phyloP scores from a whole-genome alignment of 768 basidiomycete genomes.

The Cantharellus cinnabarinus region DNA sequence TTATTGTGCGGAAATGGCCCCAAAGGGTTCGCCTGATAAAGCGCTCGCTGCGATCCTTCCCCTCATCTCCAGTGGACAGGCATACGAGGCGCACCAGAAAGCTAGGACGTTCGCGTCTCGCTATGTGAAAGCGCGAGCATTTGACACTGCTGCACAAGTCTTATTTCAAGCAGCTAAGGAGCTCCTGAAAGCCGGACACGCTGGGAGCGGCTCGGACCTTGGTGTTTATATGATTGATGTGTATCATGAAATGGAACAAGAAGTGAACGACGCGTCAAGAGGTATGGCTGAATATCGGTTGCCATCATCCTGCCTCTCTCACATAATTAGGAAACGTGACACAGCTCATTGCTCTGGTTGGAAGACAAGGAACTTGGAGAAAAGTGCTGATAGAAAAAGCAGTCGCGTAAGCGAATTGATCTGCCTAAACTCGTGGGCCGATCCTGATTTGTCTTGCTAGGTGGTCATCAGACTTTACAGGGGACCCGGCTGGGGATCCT shows the following conservation, averaged over 20 bases:
- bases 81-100: conserved; percentile 91
- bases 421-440: not conserved
- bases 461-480: conserved; percentile 65
- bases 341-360: conserved; percentile 76
- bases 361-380: conserved; percentile 64
- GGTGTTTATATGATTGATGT: conserved; percentile 61
- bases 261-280: conserved; percentile 55
- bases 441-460: conserved; percentile 20
- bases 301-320: not conserved
- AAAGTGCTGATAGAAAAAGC: conserved; percentile 75
- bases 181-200: conserved; percentile 70
- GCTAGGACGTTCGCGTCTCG: conserved; percentile 86
- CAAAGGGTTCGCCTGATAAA: conserved; percentile 12
- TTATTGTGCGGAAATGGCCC: not conserved
- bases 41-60: conserved; percentile 62
- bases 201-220: conserved; percentile 81
- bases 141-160: conserved; percentile 76
- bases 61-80: conserved; percentile 45
- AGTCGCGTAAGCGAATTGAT: conserved; percentile 39
- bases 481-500: conserved; percentile 75
- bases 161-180: conserved; percentile 80
- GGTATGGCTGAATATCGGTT: conserved; percentile 28
- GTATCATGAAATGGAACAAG: conserved; percentile 54
- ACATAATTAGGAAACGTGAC: conserved; percentile 49
- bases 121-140: conserved; percentile 57